phyloP scores from a whole-genome alignment of 768 basidiomycete species.

The Tylopilus sp. region DNA sequence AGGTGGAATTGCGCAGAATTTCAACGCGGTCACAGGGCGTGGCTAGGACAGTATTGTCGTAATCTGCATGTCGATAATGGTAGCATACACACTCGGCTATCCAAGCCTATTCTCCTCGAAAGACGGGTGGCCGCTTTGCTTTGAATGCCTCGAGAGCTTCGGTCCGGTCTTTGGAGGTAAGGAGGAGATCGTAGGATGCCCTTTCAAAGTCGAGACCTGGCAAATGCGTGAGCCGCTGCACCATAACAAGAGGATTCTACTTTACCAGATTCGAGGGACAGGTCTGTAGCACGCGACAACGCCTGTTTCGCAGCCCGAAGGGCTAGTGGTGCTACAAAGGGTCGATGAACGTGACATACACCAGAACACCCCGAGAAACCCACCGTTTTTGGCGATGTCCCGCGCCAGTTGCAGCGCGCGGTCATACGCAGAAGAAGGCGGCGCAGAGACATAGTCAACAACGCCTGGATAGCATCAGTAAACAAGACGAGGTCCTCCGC shows the following conservation, averaged over 20 bases:
- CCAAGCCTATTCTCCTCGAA: conserved; percentile 65
- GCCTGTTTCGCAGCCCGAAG: conserved; percentile 86
- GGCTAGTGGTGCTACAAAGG: conserved; percentile 69
- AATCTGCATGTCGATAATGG: not conserved
- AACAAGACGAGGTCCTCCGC: not conserved
- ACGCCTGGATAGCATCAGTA: conserved; percentile 50
- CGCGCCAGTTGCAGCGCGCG: conserved; percentile 68
- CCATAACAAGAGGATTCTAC: not conserved
- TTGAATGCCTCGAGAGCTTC: conserved; percentile 87
- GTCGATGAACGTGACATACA: not conserved
- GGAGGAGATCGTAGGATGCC: conserved; percentile 76
- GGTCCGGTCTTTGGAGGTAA: conserved; percentile 68
- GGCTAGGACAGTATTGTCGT: conserved; percentile 33
- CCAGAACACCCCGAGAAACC: conserved; percentile 8
- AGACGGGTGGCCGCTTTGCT: conserved; percentile 75
- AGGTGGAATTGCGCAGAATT: conserved; percentile 52
- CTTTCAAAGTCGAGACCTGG: conserved; percentile 90
- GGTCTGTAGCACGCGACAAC: conserved; percentile 74
- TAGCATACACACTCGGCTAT: not conserved
- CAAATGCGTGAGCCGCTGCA: not conserved
- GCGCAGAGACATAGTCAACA: conserved; percentile 72
- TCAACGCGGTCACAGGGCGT: conserved; percentile 43
- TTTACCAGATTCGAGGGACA: conserved; percentile 72
- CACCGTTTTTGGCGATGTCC: conserved; percentile 66
- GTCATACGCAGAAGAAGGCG: conserved; percentile 61